Base-by-base conservation (phyloP, 2,329 filamentous ascomycete species). In the Leptographium lundbergii region DNA sequence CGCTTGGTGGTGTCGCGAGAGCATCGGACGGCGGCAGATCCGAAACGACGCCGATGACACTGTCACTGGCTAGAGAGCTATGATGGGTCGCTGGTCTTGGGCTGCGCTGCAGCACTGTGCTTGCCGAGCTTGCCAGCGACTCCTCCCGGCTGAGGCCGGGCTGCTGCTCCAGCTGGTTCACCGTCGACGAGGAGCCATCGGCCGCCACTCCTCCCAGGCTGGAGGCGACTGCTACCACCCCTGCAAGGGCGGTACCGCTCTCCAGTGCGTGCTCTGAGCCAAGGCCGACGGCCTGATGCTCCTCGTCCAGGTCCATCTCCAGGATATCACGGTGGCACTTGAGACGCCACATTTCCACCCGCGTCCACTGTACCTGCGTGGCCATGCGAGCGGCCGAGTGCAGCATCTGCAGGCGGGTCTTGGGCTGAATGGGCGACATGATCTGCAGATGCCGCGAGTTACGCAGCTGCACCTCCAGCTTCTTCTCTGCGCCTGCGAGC, bases 391-490 rank as follows among this genome's bases (percentile, higher is more conserved):
- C 89, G 24, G 94, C 92, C 22, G 90, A 88, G 63, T 87, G 78
- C n/a, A 96, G 79, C 58, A 97, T 81, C 61, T 90, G 82, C 61
- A 97, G 92, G 61, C 94, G 81, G 0, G 90, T 91, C 71, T 91
- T 91, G n/a, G 86, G 84, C 67, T 95, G 88, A 53, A 99, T 90
- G 0, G 94, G 94, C 0, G 92, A 89, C 27, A 97, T 74, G 24
- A 97, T 84, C 61, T 92, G 85, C 48, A 99, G 76, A 71, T 99
- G 94, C 17, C 92, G 86, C 32, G 91, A 90, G 71, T 97, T 96
- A 65, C 91, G 81, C 51, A 97, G 75, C 63, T 95, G 85, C 53
- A 82, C 81, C 57, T 97, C 92, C 2, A 97, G 80, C 64, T 89
- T 85, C 69, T 86, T 89, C 66, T 92, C 85, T 10, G 82, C 79